Evolutionary conservation across 1,284 basidiomycete species (phyloP), one percentile per base, ranked within the genome.

Genomic region (Lentinula novae-zelandiae): DNA sequence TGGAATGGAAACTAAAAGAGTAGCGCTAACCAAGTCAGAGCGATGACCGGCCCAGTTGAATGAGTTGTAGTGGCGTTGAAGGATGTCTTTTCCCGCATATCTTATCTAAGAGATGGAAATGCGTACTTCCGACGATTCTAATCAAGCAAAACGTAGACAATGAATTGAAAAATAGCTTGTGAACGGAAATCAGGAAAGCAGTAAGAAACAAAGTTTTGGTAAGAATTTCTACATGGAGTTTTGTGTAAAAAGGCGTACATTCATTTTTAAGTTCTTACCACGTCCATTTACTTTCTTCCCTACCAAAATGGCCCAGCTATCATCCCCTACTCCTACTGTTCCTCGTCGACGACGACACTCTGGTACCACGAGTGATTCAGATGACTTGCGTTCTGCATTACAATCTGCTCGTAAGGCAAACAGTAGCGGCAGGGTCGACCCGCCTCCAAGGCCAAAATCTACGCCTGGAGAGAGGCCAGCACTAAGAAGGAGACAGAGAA

Each of bases 391-490:
- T 31, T 39, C 62, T 40, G 50, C 59, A n/a, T 55, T 60, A 31
- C 59, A 57, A 36, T 36, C 33, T 34, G 54, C 51, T 51, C 39
- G 53, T 20, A 51, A 56, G 27, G 42, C 22, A 20, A 56, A 44
- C 52, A 53, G 17, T 13, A 53, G 12, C 52, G 39, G 33, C 40
- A 36, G 42, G 31, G 44, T 76, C 27, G 71, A 71, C 15, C 72
- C 74, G 9, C 73, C 73, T 31, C 77, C 77, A 38, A 68, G 77
- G 10, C 77, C 77, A 8, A 76, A 79, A 66, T 77, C 76, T 4
- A 74, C 77, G 0, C 77, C 77, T 12, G 77, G 75, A 12, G 77
- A 79, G 67, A 74, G 77, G 5, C 76, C 76, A 10, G 67, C 72
- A 8, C 75, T 75, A 52, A 72, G 75, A n/a, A 66, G 75, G 46